Evolutionary conservation across 2,329 filamentous ascomycete species (phyloP).

Genomic region (Gliomastix tumulicola): DNA sequence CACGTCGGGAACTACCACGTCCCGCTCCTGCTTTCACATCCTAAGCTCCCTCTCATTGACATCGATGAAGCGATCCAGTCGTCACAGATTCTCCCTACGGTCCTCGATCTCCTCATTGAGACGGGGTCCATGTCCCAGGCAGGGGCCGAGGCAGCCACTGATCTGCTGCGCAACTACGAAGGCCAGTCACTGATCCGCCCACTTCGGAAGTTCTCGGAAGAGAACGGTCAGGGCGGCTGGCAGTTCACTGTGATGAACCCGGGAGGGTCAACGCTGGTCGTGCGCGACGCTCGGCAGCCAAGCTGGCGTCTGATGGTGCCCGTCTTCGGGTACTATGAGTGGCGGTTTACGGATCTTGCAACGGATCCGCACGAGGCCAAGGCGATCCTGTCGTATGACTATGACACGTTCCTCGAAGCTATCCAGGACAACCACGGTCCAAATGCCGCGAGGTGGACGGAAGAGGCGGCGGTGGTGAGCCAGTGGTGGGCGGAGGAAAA

Average conservation of each 20-base stretch:
- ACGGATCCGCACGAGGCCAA: conserved; percentile 7
- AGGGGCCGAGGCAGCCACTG: conserved; percentile 21
- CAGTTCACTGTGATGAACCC: conserved; percentile 45
- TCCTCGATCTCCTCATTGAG: conserved; percentile 34
- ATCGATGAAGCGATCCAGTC: conserved; percentile 29
- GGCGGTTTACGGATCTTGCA: conserved; percentile 8
- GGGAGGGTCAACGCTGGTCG: conserved; percentile 9
- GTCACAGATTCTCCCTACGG: conserved; percentile 34
- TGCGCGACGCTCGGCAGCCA: conserved; percentile 8
- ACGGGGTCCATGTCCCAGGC: conserved; percentile 25
- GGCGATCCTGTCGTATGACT: conserved; percentile 5
- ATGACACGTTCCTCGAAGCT: conserved; percentile 4
- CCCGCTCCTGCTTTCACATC: conserved; percentile 34
- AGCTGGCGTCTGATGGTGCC: conserved; percentile 11
- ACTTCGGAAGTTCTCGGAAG: conserved; percentile 17
- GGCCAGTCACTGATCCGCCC: conserved; percentile 37
- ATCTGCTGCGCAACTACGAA: conserved; percentile 34
- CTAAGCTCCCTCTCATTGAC: conserved; percentile 29
- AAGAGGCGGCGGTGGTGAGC: conserved; percentile 9
- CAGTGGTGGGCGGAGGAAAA: conserved; percentile 12
- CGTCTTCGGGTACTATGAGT: conserved; percentile 9
- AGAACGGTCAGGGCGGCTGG: conserved; percentile 30
- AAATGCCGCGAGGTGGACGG: conserved; percentile 9
- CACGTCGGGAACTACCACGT: conserved; percentile 35
- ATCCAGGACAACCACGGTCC: conserved; percentile 5